Conservation (phyloP, 257 asterid species). For the Solanum corneliomulleri region DNA sequence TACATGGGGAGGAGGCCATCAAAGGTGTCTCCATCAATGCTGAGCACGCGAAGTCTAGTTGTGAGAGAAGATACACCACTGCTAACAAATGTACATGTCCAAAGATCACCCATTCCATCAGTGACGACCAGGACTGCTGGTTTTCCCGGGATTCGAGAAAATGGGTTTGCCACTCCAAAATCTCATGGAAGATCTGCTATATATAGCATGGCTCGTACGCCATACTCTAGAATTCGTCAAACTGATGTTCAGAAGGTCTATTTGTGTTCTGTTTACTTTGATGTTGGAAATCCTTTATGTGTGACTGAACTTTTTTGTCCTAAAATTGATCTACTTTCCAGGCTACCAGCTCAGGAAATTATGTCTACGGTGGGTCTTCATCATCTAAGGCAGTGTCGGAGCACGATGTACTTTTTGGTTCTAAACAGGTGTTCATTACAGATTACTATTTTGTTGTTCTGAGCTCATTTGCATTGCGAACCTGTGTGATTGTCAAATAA, state of each 20-base stretch:
- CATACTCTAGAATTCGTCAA: constrained; percentile 55
- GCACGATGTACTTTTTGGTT: constrained; percentile 22
- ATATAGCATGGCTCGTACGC: constrained; percentile 89
- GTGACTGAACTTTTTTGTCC: background rate
- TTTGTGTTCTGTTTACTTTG: background rate
- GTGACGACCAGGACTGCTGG: constrained; percentile 11
- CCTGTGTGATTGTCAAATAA: background rate
- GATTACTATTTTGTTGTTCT: background rate
- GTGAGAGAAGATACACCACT: constrained; percentile 32
- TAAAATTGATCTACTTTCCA: constrained; percentile 14
- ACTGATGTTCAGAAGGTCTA: constrained; percentile 46
- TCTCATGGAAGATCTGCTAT: constrained; percentile 81
- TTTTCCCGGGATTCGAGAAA: constrained; percentile 31
- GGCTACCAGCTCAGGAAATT: constrained; percentile 38
- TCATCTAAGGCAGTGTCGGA: constrained; percentile 22
- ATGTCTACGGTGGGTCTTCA: constrained; percentile 31
- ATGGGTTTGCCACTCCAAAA: constrained; percentile 60
- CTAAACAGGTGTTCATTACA: constrained; percentile 29
- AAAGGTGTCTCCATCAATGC: constrained; percentile 52
- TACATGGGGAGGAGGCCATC: constrained; percentile 81
- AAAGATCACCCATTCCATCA: constrained; percentile 32
- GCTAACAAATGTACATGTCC: constrained; percentile 22
- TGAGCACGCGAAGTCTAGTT: constrained; percentile 37
- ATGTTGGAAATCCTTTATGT: background rate
- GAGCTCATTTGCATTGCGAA: background rate